phyloP scores from a whole-genome alignment of 495 filamentous ascomycete genomes.

The Penicillium robsamsonii region DNA sequence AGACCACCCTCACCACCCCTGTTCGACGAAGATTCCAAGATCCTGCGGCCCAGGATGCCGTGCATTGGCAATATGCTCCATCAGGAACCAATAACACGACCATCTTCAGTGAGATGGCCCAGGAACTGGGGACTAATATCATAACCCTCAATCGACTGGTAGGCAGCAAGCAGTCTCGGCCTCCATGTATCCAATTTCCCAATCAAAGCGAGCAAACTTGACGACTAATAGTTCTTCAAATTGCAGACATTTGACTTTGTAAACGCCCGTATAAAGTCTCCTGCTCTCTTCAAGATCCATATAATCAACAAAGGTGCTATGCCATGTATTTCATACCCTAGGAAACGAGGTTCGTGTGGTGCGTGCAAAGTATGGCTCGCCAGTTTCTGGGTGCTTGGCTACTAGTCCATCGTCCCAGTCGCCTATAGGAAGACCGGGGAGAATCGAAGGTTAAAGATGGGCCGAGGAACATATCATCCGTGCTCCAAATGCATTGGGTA shows the following conservation, averaged over 20 bases:
- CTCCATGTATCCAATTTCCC: constrained; percentile 40
- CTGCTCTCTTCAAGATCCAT: constrained; percentile 16
- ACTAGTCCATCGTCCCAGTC: constrained; percentile 30
- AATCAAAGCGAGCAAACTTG: constrained; percentile 43
- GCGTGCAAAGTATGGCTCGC: constrained; percentile 21
- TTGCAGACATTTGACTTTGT: constrained; percentile 23
- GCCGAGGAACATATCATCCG: constrained; percentile 36
- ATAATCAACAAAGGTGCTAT: constrained; percentile 26
- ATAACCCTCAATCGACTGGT: constrained; percentile 37
- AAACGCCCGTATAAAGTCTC: constrained; percentile 25
- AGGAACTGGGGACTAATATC: constrained; percentile 43
- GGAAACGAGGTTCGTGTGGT: constrained; percentile 18
- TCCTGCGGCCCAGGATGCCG: constrained; percentile 33
- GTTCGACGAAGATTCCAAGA: constrained; percentile 9
- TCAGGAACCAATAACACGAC: constrained; percentile 45
- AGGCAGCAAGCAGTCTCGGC: constrained; percentile 38
- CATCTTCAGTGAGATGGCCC: constrained; percentile 44
- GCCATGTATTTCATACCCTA: constrained; percentile 23
- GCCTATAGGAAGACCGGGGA: constrained; percentile 22
- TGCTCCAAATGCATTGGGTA: constrained; percentile 29
- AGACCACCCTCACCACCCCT: not conserved
- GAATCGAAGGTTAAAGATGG: constrained; percentile 22
- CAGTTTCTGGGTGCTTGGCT: constrained; percentile 15
- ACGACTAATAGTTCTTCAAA: constrained; percentile 31
- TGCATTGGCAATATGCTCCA: constrained; percentile 33